Conservation (phyloP, 1,139 yeast species). For the Debaryomyces sp. region DNA sequence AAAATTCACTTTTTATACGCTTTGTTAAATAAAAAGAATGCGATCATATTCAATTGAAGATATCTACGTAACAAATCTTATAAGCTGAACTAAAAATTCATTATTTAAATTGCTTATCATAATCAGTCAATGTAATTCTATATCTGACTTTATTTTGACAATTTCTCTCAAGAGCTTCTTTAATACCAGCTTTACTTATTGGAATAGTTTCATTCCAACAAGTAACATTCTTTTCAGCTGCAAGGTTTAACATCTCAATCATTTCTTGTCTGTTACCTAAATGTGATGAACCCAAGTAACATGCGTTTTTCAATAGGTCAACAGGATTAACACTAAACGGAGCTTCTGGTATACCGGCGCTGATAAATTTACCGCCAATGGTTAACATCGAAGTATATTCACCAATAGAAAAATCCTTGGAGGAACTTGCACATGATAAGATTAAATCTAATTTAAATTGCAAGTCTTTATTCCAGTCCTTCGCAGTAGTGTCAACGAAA, state of each 20-base stretch:
- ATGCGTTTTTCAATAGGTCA: slow-evolving; percentile 46
- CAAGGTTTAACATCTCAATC: slow-evolving; percentile 52
- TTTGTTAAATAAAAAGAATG: too few relatives aligned
- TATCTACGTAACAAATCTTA: neutral
- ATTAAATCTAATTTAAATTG: slow-evolving; percentile 45
- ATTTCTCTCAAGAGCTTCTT: slow-evolving; percentile 50
- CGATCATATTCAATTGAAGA: neutral
- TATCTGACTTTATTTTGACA: slow-evolving; percentile 60
- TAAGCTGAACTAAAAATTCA: too few relatives aligned
- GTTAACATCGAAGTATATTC: slow-evolving; percentile 24
- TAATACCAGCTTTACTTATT: slow-evolving; percentile 50
- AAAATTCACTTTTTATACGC: too few relatives aligned
- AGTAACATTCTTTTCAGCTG: slow-evolving; percentile 51
- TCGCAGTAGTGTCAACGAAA: slow-evolving; percentile 50
- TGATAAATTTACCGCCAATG: slow-evolving; percentile 26
- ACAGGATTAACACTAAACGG: slow-evolving; percentile 43
- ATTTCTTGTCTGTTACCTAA: slow-evolving; percentile 56
- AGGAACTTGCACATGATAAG: slow-evolving; percentile 50
- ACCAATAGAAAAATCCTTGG: slow-evolving; percentile 30
- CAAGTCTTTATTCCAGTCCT: slow-evolving; percentile 38
- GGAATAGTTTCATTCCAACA: slow-evolving; percentile 62
- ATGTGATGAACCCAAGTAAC: slow-evolving; percentile 40
- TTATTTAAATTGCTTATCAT: slow-evolving; percentile 34
- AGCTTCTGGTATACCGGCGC: slow-evolving; percentile 34
- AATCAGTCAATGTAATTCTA: slow-evolving; percentile 63